A percentile compares a stretch with the other conserved stretches of the same genome.
These are phyloP conservation scores for Wallacemonas sp. DNA, from an alignment of 208 protist species.

Conservation along the genomic window DNA sequence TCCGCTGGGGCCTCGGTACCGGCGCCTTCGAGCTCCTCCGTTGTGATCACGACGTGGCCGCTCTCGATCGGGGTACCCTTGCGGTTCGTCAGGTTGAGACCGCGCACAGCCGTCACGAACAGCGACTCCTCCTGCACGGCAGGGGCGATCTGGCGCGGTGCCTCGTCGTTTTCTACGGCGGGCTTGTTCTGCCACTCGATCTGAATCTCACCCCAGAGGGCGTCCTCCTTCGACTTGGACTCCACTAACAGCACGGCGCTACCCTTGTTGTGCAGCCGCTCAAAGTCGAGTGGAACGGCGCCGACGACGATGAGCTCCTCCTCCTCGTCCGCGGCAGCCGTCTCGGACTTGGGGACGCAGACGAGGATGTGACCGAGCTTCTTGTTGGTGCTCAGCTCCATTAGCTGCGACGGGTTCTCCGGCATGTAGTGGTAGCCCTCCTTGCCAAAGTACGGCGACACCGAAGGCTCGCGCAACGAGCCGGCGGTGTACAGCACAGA, in stretches of 20 bases:
- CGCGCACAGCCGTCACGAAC: slow-evolving; percentile 79
- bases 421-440: slow-evolving; percentile 87
- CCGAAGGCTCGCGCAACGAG: slow-evolving; percentile 49
- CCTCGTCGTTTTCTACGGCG: slow-evolving; percentile 17
- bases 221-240: slow-evolving; percentile 86
- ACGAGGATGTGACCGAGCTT: slow-evolving; percentile 88
- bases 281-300: slow-evolving; percentile 86
- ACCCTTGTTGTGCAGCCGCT: slow-evolving; percentile 77
- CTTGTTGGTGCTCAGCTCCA: slow-evolving; percentile 87
- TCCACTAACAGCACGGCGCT: slow-evolving; percentile 85
- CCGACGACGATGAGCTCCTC: slow-evolving; percentile 88
- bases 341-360: slow-evolving; percentile 72
- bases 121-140: slow-evolving; percentile 65
- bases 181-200: slow-evolving; percentile 79
- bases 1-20: slow-evolving; percentile 58
- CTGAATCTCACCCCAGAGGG: slow-evolving; percentile 83
- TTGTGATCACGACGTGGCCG: slow-evolving; percentile 60
- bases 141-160: slow-evolving; percentile 21
- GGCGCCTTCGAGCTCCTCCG: slow-evolving; percentile 74
- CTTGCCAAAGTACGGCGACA: slow-evolving; percentile 78
- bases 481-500: slow-evolving; percentile 69
- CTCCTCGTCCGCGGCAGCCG: slow-evolving; percentile 46
- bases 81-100: slow-evolving; percentile 58
- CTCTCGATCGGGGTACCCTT: slow-evolving; percentile 41
- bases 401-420: slow-evolving; percentile 72